Evolutionary conservation across 106 monocot species (phyloP).

Genomic region (Dioscorea dumetorum): DNA sequence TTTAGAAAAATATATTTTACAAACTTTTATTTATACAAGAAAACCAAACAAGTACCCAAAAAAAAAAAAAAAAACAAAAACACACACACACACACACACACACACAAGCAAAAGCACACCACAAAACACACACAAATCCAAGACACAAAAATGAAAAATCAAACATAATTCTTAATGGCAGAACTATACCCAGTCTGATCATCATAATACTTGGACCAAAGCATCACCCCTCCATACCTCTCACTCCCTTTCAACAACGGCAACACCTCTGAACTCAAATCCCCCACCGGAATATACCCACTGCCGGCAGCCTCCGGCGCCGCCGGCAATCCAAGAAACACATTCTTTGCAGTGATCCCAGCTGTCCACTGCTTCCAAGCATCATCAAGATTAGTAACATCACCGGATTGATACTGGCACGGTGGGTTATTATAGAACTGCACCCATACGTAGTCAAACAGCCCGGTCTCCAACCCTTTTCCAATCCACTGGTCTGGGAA

Average conservation of each 20-base stretch:
- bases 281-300: background rate
- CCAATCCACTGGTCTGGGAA: conserved; percentile 22
- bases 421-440: conserved; percentile 1
- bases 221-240: background rate
- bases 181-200: background rate
- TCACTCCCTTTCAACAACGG: background rate
- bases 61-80: no score
- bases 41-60: no score
- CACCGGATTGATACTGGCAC: background rate
- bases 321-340: background rate
- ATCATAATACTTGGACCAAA: background rate
- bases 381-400: background rate
- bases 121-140: no score
- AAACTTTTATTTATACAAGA: no score
- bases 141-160: conserved; percentile 1
- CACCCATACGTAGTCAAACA: conserved; percentile 5
- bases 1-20: no score
- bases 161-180: background rate
- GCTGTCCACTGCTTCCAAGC: background rate
- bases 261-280: background rate
- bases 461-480: conserved; percentile 12
- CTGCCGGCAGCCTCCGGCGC: background rate
- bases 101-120: no score
- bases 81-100: no score
- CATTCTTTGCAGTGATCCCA: background rate